Evolutionary conservation across 306 rosid genomes (phyloP), one percentile per base, ranked within the genome.

Genomic region (Sechiopsis laciniata): DNA sequence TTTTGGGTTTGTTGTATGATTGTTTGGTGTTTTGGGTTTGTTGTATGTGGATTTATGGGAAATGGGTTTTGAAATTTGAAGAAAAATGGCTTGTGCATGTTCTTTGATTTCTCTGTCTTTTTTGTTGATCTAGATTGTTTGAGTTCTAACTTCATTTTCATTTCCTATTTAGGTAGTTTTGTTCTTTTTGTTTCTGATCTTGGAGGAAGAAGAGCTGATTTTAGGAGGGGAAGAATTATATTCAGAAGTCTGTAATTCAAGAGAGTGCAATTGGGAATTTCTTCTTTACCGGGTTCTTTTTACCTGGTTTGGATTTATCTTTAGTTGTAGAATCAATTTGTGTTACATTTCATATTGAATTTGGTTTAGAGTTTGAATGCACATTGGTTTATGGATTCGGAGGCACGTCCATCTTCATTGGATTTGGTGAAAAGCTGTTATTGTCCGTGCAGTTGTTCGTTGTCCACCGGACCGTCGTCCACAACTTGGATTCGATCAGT

Each of bases 401-500:
- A 81, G 78, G 55, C 70, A 63, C 73, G 77, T 78, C 83, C 86
- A 16, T 77, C 90, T 79, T 82, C 92, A 32, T 77, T 74, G 78
- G 85, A 77, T 63, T 75, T 77, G 83, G 83, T 78, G 55, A 88
- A 84, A 83, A 87, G 96, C 76, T 84, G 90, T 74, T 59, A 87
- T 62, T 87, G 95, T 0, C 88, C 82, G 22, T 88, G 90, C 83
- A 84, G 86, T 75, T 91, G 93, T 40, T 83, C 89, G 0, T 71
- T 79, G 74, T 6, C 16, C 48, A 78, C 75, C 76, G 84, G 84
- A 58, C 78, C 90, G 21, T 78, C 96, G 0, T n/a, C n/a, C n/a
- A 88, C 76, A 50, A 29, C 85, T 32, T 95, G 97, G 99, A 76
- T 89, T 55, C 88, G 99, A 22, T 88, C 97, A 0, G 93, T 91